Conservation (phyloP, 441 rosid genomes). For the Pelargonium citronellum region DNA sequence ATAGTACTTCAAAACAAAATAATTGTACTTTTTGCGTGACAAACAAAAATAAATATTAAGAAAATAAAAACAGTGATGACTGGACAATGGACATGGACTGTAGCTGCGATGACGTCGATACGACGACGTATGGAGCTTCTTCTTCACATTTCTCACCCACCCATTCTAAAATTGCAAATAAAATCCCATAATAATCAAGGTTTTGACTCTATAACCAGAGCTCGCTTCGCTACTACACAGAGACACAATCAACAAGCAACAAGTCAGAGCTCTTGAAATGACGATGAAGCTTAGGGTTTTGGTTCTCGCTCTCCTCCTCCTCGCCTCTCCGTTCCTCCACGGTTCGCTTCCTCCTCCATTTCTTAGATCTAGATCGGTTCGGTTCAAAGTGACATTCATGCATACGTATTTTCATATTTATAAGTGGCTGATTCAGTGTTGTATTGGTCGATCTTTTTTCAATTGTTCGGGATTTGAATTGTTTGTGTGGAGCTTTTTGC, state of each 20-base stretch:
- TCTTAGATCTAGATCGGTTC: slow-evolving; percentile 47
- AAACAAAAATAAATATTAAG: too few relatives aligned
- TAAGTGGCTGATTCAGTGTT: neutral
- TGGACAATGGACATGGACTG: neutral
- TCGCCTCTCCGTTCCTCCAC: slow-evolving; percentile 72
- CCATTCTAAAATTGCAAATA: neutral
- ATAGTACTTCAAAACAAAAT: too few relatives aligned
- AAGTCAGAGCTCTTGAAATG: slow-evolving; percentile 6
- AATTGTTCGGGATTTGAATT: neutral
- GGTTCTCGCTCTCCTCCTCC: slow-evolving; percentile 69
- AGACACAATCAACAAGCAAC: too few relatives aligned
- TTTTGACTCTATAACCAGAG: neutral
- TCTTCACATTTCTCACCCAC: neutral
- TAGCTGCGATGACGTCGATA: neutral
- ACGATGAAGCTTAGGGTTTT: slow-evolving; percentile 62
- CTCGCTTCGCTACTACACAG: neutral
- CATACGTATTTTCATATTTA: neutral
- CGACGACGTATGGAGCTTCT: slow-evolving; percentile 3
- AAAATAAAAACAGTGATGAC: too few relatives aligned
- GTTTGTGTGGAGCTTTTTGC: neutral
- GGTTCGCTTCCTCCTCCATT: slow-evolving; percentile 31
- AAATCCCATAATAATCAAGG: neutral
- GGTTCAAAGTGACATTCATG: neutral
- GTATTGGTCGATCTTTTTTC: neutral
- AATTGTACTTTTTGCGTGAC: too few relatives aligned